phyloP scores from a whole-genome alignment of 495 filamentous ascomycete genomes.

The Penicillium herquei region DNA sequence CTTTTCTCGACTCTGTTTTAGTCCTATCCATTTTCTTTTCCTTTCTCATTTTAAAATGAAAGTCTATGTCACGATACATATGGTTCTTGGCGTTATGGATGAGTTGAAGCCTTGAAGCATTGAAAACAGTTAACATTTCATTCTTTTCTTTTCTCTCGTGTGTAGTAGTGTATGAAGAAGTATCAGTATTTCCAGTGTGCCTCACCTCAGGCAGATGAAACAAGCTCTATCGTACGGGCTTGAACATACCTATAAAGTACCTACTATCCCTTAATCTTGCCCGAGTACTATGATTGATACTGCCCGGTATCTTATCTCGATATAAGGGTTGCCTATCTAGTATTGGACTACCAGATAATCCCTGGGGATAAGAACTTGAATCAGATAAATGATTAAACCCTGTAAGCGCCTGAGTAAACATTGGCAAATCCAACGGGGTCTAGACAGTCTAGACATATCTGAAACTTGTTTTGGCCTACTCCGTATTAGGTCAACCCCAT shows the following conservation, averaged over 20 bases:
- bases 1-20: background rate
- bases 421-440: background rate
- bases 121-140: background rate
- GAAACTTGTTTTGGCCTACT: background rate
- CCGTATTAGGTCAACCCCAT: background rate
- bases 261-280: too few species aligned
- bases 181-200: too few species aligned
- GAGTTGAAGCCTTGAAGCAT: background rate
- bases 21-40: constrained; percentile 6
- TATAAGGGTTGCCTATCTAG: too few species aligned
- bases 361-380: too few species aligned
- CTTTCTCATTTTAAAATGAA: background rate
- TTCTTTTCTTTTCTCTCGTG: background rate
- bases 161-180: too few species aligned
- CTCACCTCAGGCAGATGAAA: too few species aligned
- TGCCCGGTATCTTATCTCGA: too few species aligned
- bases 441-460: background rate
- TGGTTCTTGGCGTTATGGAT: constrained; percentile 1
- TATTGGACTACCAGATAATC: too few species aligned
- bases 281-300: too few species aligned
- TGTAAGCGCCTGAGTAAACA: background rate
- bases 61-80: background rate
- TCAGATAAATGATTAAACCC: too few species aligned
- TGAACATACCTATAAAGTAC: too few species aligned
- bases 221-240: too few species aligned